Evolutionary conservation across 345 rosid species (phyloP), one percentile per base, ranked within the genome.

Genomic region (Arabidopsis arenosa): DNA sequence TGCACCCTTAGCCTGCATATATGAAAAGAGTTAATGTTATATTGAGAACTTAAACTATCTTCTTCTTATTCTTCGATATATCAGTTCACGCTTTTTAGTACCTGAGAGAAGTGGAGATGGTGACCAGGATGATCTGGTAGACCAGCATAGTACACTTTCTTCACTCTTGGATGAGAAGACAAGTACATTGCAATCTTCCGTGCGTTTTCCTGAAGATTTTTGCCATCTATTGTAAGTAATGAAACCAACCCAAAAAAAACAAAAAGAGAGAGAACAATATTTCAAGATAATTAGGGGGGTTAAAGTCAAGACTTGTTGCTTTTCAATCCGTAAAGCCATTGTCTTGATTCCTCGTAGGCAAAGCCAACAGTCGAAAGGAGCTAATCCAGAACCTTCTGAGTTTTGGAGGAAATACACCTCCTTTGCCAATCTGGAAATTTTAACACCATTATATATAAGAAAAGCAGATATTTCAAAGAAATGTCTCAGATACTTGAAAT

Each of bases 291-390:
- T 7, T 23, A 61, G 33, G 63, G 66, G 2, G 44, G 44, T 70
- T 53, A 7, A 11, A 79, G 54, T 44, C 32, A 56, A 53, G 53
- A 95, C 99, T 96, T 95, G 99, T 77, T 95, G 97, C 82, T 89
- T 95, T 76, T 95, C 97, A 40, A 92, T 84, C 58, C 97, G 98
- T 71, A 95, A 78, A 69, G 87, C 90, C 99, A 95, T 87, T 54
- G 98, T 95, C 83, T 92, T 95, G 74, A 92, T 83, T 55, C 98
- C 99, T 66, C 97, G 83, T 65, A 95, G 82, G 73, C 99, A 95
- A 68, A 90, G 74, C 99, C 99, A 95, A 71, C 99, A 92, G 75
- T 95, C 99, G 66, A 92, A 92, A 44, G 99, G 99, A 67, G 99
- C 89, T 76, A 95, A 82, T 43, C 97, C 99, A 73, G 97, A 85